Percentiles rank a stretch among this genome's conserved stretches.
Evolutionary conservation across 1,284 basidiomycete genomes (phyloP).

Genomic region (Leccinum fallax): DNA sequence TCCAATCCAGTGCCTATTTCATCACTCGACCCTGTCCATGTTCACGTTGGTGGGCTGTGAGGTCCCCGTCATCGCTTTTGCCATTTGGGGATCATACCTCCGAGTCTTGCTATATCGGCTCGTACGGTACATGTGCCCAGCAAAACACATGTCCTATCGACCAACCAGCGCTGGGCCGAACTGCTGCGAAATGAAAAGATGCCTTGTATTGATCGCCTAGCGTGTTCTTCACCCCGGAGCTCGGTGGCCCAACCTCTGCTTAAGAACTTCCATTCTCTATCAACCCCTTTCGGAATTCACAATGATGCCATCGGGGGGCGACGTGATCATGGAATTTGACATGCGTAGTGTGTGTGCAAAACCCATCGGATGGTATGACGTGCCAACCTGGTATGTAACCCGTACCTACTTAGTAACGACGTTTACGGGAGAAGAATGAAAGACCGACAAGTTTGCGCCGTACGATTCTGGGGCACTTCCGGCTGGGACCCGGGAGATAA

Average conservation of each 20-base stretch:
- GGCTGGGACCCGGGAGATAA: slow-evolving; percentile 13
- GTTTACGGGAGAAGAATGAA: not conserved
- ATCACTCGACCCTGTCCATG: slow-evolving; percentile 9
- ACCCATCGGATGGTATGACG: not conserved
- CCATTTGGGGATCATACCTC: slow-evolving; percentile 18
- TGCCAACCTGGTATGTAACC: not conserved
- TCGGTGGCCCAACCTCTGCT: not conserved
- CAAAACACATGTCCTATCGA: slow-evolving; percentile 20
- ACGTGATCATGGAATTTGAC: slow-evolving; percentile 18
- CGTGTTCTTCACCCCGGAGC: slow-evolving; percentile 6
- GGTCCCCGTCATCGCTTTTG: slow-evolving; percentile 27
- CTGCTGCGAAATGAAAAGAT: slow-evolving; percentile 26
- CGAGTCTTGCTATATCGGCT: slow-evolving; percentile 4
- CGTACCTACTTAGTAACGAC: not conserved
- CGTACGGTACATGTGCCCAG: slow-evolving; percentile 13
- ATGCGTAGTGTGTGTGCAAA: slow-evolving; percentile 4
- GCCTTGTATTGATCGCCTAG: slow-evolving; percentile 29
- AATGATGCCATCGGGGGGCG: slow-evolving; percentile 21
- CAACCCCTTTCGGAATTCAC: slow-evolving; percentile 22
- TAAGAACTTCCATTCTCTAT: slow-evolving; percentile 26
- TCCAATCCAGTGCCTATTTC: not conserved
- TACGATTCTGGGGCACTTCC: slow-evolving; percentile 12
- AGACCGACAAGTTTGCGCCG: not conserved
- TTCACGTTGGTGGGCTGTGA: slow-evolving; percentile 7
- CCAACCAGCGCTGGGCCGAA: slow-evolving; percentile 2